Evolutionary conservation across 768 basidiomycete genomes (phyloP), one percentile per base, ranked within the genome.

Genomic region (Rubroboletus satanas): DNA sequence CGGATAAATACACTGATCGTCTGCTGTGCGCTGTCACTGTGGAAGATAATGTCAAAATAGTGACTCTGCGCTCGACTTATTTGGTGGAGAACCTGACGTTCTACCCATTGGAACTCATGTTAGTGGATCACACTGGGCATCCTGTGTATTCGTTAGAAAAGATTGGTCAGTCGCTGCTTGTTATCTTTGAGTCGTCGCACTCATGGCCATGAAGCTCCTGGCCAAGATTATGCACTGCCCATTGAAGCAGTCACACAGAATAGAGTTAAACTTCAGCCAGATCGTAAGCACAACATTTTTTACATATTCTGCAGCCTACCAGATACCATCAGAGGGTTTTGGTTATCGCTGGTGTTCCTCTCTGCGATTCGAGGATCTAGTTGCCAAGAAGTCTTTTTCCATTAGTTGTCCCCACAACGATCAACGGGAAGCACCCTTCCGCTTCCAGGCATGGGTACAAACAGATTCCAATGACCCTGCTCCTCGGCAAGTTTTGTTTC

Each of bases 291-390:
- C 26, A 29, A 17, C 42, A 37, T 37, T 23, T 46, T 17, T n/a
- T 14, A 29, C 18, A 14, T 12, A 21, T 33, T 42, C 48, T 58
- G 41, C 54, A 45, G 37, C 54, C 7, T 35, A 61, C 48, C 31
- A 14, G 18, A 45, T 10, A 12, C 26, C 37, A 14, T 45, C 45
- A 97, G 95, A 93, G 71, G 97, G 97, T 15, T 98, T 98, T 65
- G 94, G 94, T 18, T 98, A 97, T 73, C 87, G 84, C 64, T 98
- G 95, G 95, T 94, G 90, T 44, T 73, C 81, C 42, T 83, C 93
- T 4, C 81, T 95, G 38, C 84, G 90, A 49, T 95, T 93, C 82
- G 92, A 97, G 62, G 94, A 97, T 60, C 75, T 99, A 2, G 74
- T 94, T 23, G 71, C 80, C 3, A 82, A 76, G 58, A 83, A 76